Evolutionary conservation across 169 alveolate genomes (phyloP).

Genomic region (Fabrea salina): DNA sequence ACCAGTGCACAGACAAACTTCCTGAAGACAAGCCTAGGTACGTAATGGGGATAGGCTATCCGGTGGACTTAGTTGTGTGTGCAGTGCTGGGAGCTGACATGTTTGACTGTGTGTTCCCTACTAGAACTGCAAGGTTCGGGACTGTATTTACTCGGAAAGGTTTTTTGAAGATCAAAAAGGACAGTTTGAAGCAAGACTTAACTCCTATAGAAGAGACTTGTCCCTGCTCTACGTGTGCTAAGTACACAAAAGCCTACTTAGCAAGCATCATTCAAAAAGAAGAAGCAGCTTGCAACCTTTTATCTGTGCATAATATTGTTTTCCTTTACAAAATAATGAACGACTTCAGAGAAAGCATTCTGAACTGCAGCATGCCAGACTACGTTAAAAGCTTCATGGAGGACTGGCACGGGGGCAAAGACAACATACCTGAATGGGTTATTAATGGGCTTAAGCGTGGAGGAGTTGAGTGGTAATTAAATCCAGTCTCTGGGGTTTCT

Average conservation of each 20-base stretch:
- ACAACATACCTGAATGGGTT: constrained; percentile 86
- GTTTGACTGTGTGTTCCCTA: constrained; percentile 99
- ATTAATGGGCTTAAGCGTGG: constrained; percentile 71
- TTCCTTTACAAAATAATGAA: constrained; percentile 84
- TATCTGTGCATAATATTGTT: constrained; percentile 90
- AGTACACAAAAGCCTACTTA: constrained; percentile 90
- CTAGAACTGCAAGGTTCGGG: constrained; percentile 98
- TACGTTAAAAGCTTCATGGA: constrained; percentile 74
- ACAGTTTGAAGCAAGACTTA: constrained; percentile 70
- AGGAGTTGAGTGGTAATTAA: too few relatives aligned
- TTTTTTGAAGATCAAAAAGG: constrained; percentile 72
- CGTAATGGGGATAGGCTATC: constrained; percentile 99
- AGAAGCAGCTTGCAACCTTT: constrained; percentile 80
- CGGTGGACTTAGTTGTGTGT: constrained; percentile 93
- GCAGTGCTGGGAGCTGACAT: constrained; percentile 98
- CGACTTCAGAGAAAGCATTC: constrained; percentile 77
- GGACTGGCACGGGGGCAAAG: constrained; percentile 58
- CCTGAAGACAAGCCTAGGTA: constrained; percentile 90
- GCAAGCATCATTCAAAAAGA: constrained; percentile 77
- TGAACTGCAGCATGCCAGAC: constrained; percentile 69
- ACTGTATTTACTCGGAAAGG: constrained; percentile 91
- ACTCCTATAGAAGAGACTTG: constrained; percentile 91
- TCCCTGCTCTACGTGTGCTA: constrained; percentile 90
- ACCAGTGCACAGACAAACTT: constrained; percentile 75
- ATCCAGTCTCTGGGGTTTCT: constrained; percentile 67